Evolutionary conservation across 1,284 basidiomycete species (phyloP).

Genomic region (Boletus smithii): DNA sequence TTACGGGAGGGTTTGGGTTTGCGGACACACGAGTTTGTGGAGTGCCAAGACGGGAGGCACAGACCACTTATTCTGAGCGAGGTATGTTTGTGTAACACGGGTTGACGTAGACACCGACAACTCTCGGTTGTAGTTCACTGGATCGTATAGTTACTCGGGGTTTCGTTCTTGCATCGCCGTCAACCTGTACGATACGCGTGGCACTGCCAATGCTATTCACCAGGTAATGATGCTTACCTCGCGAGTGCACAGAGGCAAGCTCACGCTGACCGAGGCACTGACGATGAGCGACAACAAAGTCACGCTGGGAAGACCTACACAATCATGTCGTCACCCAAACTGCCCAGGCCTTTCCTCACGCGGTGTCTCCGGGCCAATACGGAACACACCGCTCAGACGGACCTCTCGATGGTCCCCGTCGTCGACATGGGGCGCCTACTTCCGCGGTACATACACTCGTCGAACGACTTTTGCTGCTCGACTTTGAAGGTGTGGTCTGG

Average conservation of each 20-base stretch:
- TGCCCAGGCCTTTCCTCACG: constrained; percentile 81
- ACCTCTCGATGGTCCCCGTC: constrained; percentile 41
- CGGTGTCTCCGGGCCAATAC: constrained; percentile 67
- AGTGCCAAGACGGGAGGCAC: constrained; percentile 69
- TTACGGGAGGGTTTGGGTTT: constrained; percentile 84
- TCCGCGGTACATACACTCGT: constrained; percentile 60
- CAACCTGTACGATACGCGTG: constrained; percentile 79
- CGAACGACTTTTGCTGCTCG: constrained; percentile 67
- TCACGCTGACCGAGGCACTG: constrained; percentile 45
- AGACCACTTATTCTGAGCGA: constrained; percentile 77
- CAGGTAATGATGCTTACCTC: constrained; percentile 32
- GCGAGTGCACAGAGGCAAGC: not conserved
- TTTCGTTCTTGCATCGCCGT: constrained; percentile 83
- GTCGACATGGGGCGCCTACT: constrained; percentile 49
- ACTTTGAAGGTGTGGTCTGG: constrained; percentile 80
- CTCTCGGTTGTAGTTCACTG: constrained; percentile 61
- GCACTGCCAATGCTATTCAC: constrained; percentile 73
- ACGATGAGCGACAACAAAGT: constrained; percentile 74
- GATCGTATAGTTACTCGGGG: constrained; percentile 81
- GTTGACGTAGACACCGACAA: constrained; percentile 4
- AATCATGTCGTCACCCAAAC: constrained; percentile 86
- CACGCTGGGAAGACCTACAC: constrained; percentile 84
- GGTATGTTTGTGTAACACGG: constrained; percentile 35
- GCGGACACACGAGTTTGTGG: constrained; percentile 80
- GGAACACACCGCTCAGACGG: constrained; percentile 48